These are phyloP conservation scores for Yarrowia phangngaensis DNA, from an alignment of 805 yeast genomes.

Conservation along the genomic window DNA sequence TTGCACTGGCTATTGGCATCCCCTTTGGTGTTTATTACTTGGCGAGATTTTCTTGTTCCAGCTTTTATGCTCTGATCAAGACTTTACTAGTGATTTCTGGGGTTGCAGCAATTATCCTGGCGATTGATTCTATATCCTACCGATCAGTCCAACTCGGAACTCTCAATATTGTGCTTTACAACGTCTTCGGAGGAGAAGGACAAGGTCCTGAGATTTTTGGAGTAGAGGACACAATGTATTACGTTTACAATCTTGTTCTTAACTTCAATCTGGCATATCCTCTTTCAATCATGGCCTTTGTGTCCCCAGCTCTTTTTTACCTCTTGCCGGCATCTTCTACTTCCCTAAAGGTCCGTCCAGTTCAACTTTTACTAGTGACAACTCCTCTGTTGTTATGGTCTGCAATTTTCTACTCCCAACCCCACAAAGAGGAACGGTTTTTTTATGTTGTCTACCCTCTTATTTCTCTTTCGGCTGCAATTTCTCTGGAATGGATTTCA, in stretches of 20 bases:
- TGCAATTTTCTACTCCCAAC: constrained; percentile 62
- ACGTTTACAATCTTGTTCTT: constrained; percentile 60
- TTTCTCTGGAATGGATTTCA: constrained; percentile 40
- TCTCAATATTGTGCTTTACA: constrained; percentile 74
- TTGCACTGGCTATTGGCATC: constrained; percentile 58
- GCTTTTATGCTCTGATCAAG: constrained; percentile 26
- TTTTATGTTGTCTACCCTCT: constrained; percentile 79
- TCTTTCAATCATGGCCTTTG: constrained; percentile 30
- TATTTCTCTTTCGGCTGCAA: constrained; percentile 59
- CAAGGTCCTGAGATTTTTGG: constrained; percentile 93
- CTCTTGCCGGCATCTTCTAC: not conserved
- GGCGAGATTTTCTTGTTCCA: constrained; percentile 28
- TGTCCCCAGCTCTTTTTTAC: constrained; percentile 1
- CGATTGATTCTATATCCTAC: constrained; percentile 55
- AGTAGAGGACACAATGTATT: constrained; percentile 71
- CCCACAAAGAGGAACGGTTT: constrained; percentile 92
- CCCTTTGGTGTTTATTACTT: constrained; percentile 51
- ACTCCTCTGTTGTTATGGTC: constrained; percentile 60
- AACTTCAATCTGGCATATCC: constrained; percentile 60
- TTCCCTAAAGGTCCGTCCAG: constrained; percentile 26
- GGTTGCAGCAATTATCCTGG: constrained; percentile 35
- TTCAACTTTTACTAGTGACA: constrained; percentile 35
- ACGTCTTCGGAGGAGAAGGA: constrained; percentile 65
- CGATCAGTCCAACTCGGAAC: constrained; percentile 64
- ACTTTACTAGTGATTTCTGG: constrained; percentile 31